Base-by-base conservation (phyloP, 495 filamentous ascomycete species). In the Corynascus novoguineensis region DNA sequence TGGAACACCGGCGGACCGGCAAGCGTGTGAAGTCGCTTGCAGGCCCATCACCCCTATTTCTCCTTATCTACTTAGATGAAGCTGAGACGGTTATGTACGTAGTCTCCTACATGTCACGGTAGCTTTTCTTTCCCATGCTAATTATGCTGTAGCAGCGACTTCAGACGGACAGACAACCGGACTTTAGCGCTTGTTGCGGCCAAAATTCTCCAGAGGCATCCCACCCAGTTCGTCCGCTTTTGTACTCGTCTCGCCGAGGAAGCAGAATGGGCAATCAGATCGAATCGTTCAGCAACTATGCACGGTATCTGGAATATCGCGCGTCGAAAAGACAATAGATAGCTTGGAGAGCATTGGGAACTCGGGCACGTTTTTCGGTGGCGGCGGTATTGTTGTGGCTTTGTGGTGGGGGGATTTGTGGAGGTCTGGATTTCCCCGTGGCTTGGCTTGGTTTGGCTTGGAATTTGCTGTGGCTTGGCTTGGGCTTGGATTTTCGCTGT, bases 211-310 rank as follows among this genome's bases (percentile, higher is more conserved):
- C 34, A 45, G 51, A 32, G 51, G 37, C 19, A 45, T 55, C 52
- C 27, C 42, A 46, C n/a, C 40, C 14, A 35, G 40, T 46, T 55
- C 40, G 52, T 55, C 41, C 27, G 52, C 40, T 55, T 55, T 38
- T 55, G 27, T 55, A 55, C 52, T 45, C 35, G 40, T 46, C 52
- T 55, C 27, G 52, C 52, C 52, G 40, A 55, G 40, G 40, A 55
- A 55, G 52, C 40, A 32, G 52, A 35, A 44, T 24, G 14, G 52
- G 52, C 40, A 55, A 46, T 55, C 40, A 45, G 52, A 46, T 55
- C 52, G 40, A 46, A 55, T 55, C 52, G 52, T 55, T 55, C 27
- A 46, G 40, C 52, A 45, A 46, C 45, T 46, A 55, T 55, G 24
- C 40, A 45, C 52, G 40, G 46, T 45, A 55, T 55, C 40, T 55